Conservation (phyloP, 331 rosid genomes). For the Arachis monticola region DNA sequence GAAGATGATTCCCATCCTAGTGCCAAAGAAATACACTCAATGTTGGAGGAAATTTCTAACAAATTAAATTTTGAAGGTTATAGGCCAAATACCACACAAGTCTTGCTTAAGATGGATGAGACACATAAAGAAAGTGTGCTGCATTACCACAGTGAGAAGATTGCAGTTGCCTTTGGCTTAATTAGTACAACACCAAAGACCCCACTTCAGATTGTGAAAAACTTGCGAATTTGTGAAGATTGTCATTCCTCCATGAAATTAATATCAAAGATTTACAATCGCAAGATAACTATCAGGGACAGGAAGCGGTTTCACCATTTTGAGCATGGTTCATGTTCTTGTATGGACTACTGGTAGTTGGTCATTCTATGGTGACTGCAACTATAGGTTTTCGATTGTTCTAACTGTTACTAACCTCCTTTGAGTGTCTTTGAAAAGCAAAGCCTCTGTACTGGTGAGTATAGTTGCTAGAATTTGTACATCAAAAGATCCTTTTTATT, state of each 20-base stretch:
- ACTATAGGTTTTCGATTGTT: background rate
- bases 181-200: slow-evolving; percentile 62
- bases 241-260: slow-evolving; percentile 78
- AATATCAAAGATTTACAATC: slow-evolving; percentile 65
- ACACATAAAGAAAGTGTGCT: slow-evolving; percentile 58
- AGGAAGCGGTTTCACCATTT: slow-evolving; percentile 89
- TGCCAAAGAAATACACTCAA: slow-evolving; percentile 61
- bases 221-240: slow-evolving; percentile 79
- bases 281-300: slow-evolving; percentile 64
- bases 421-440: background rate
- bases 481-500: slow-evolving; percentile 1
- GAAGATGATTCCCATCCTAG: slow-evolving; percentile 62
- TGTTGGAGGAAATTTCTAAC: slow-evolving; percentile 58
- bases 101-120: slow-evolving; percentile 67
- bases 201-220: slow-evolving; percentile 61
- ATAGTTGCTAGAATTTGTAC: background rate
- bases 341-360: slow-evolving; percentile 83
- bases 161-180: slow-evolving; percentile 79
- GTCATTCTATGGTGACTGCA: background rate
- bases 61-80: slow-evolving; percentile 54
- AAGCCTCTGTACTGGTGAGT: slow-evolving; percentile 10
- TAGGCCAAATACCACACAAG: slow-evolving; percentile 59
- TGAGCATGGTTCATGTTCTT: slow-evolving; percentile 73
- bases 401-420: background rate
- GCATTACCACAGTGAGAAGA: slow-evolving; percentile 77